These are phyloP conservation scores for Coprinopsis sp. DNA, from an alignment of 768 basidiomycete genomes.

Conservation along the genomic window DNA sequence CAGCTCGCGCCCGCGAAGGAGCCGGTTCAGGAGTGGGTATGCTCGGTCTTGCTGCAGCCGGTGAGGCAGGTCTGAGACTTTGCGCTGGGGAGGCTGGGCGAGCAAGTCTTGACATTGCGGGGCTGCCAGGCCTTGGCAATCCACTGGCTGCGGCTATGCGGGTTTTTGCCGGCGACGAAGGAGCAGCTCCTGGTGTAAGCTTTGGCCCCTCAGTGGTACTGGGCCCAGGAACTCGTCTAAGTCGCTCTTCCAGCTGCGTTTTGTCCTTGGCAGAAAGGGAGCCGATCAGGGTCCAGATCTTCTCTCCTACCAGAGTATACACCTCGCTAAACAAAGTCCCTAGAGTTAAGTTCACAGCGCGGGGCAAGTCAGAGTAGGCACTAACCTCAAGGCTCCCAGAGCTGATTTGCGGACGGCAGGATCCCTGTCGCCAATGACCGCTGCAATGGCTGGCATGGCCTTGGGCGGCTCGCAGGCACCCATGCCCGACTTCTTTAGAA, in stretches of 20 bases:
- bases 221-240: constrained; percentile 76
- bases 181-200: constrained; percentile 19
- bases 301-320: constrained; percentile 80
- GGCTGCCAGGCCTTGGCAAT: constrained; percentile 30
- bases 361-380: constrained; percentile 10
- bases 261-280: constrained; percentile 79
- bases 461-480: constrained; percentile 76
- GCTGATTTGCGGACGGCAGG: constrained; percentile 85
- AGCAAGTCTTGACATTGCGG: constrained; percentile 32
- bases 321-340: constrained; percentile 55
- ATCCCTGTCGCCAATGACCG: constrained; percentile 87
- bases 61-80: constrained; percentile 36
- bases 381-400: constrained; percentile 73
- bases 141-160: constrained; percentile 44
- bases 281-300: constrained; percentile 77
- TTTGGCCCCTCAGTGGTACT: constrained; percentile 43
- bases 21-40: constrained; percentile 38
- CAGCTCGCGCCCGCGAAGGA: constrained; percentile 30
- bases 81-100: constrained; percentile 48
- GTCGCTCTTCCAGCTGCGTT: constrained; percentile 85
- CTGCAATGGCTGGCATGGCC: constrained; percentile 71
- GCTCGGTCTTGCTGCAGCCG: constrained; percentile 29
- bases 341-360: constrained; percentile 12
- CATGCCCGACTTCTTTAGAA: constrained; percentile 81
- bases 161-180: constrained; percentile 39